Evolutionary conservation across 176 grass and related monocot species (phyloP), one percentile per base, ranked within the genome.

Genomic region (Melocanna baccifera): DNA sequence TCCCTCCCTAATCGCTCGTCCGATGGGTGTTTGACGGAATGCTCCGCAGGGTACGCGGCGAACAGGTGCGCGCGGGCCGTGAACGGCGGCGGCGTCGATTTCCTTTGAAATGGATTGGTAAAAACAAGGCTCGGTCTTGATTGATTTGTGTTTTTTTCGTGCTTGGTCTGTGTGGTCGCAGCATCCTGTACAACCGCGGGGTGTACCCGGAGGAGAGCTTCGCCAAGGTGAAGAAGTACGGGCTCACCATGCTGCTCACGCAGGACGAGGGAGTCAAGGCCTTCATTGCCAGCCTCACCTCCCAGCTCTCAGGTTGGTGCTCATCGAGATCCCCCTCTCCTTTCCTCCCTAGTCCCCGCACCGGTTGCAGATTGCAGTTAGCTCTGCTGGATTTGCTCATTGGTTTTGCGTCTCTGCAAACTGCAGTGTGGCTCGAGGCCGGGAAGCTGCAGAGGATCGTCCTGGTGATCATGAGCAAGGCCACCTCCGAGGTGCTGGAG

Each of bases 221-320:
- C 73, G 64, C 70, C 37, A 99, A 92, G 90, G 96, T 96, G 84
- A 99, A 99, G 93, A 99, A 99, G 87, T 99, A 99, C 53, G 96
- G 96, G 64, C 90, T 99, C 50, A 84, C 89, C 2, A 91, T 99
- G 93, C 88, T 99, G 52, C 87, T 99, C 50, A 96, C 93, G 22
- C 88, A 99, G 88, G 96, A 99, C 58, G 91, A 90, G 30, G 93
- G 89, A 41, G 93, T 99, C 81, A 92, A 91, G 81, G 65, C 86
- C 37, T 99, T 94, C 86, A 77, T 99, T 47, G 56, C 93, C 64
- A 74, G 9, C 73, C 77, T 99, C 47, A 99, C 91, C 56, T 92
- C 91, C 51, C 93, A 99, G 86, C 91, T 99, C 69, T 96, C 93
- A 58, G 88, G 96, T 95, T 52, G 2, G 9, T 26, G 29, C 10